Percentiles rank a stretch among this genome's conserved stretches.
Conservation (phyloP, 495 filamentous ascomycete species). For the Lasiosphaeria ovina region DNA sequence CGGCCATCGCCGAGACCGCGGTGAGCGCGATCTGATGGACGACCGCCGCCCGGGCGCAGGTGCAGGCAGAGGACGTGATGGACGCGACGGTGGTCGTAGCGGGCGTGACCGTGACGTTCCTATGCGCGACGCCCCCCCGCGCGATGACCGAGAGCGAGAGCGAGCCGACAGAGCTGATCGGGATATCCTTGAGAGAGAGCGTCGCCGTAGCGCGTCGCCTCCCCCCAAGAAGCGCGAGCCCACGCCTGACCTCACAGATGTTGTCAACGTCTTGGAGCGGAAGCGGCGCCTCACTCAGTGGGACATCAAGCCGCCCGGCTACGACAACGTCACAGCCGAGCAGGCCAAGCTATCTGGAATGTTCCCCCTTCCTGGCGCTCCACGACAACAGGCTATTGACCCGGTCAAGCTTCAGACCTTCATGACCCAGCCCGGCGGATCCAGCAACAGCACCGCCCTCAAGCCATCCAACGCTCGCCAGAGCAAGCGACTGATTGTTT, state of each 20-base stretch:
- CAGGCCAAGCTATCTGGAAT: slow-evolving; percentile 99
- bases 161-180: slow-evolving; percentile 4
- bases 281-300: slow-evolving; percentile 94
- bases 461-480: slow-evolving; percentile 92
- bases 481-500: slow-evolving; percentile 82
- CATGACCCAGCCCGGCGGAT: slow-evolving; percentile 81
- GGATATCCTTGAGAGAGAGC: slow-evolving; percentile 52
- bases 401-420: slow-evolving; percentile 92
- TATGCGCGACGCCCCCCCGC: slow-evolving; percentile 22
- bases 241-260: slow-evolving; percentile 89
- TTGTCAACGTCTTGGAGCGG: slow-evolving; percentile 72
- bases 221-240: slow-evolving; percentile 88
- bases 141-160: slow-evolving; percentile 44
- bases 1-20: slow-evolving; percentile 38
- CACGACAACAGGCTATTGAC: slow-evolving; percentile 94
- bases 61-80: slow-evolving; percentile 37
- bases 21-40: slow-evolving; percentile 45
- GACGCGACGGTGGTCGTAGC: slow-evolving; percentile 15
- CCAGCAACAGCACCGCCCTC: slow-evolving; percentile 68
- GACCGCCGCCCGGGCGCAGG: slow-evolving; percentile 39
- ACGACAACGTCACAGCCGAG: slow-evolving; percentile 97
- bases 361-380: slow-evolving; percentile 96
- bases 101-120: slow-evolving; percentile 32
- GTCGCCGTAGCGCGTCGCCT: slow-evolving; percentile 75
- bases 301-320: slow-evolving; percentile 98